Base-by-base conservation (phyloP, 306 rosid genomes). In the Gastrolobium villosum region DNA sequence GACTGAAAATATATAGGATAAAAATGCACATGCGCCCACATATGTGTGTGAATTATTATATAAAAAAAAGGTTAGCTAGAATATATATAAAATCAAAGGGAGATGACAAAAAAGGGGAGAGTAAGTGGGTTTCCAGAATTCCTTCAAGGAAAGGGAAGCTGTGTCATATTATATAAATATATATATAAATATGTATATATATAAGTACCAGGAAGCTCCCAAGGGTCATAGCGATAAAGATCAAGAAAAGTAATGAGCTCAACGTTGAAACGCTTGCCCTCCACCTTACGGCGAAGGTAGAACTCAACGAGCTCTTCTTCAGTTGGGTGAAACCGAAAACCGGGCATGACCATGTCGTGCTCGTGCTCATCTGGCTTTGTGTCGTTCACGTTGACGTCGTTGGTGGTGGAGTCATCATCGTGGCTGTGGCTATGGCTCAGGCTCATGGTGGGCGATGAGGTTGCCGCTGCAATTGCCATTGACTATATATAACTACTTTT, bases 251-350 rank as follows among this genome's bases (percentile, higher is more conserved):
- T 93, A 39, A 96, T 96, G 74, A 96, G 98, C 65, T 96, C 99
- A 45, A 96, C 99, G 60, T 96, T 96, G 94, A 96, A 96, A 56
- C 98, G 93, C 64, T 96, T 96, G 75, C 99, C 99, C 97, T 96
- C 99, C 6, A 96, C 98, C 97, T 96, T 96, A 93, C 99, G 99
- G 97, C 99, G 99, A 86, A 96, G 99, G 94, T 96, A 96, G 93
- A 96, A 96, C 85, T 96, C 98, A 0, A 96, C 97, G 0, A 96
- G 93, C 30, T 96, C 99, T 80, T 96, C 99, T 72, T 96, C 99
- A 0, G 99, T 96, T 0, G 99, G 99, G 76, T 96, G 99, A 88
- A 96, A 95, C 2, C 99, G 94, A 70, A 96, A 96, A 0, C 99
- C 99, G 0, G 98, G 99, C 99, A 96, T 96, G 3, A 96, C 98